These are phyloP conservation scores for Arabis alpina DNA, from an alignment of 345 rosid genomes.

Conservation along the genomic window DNA sequence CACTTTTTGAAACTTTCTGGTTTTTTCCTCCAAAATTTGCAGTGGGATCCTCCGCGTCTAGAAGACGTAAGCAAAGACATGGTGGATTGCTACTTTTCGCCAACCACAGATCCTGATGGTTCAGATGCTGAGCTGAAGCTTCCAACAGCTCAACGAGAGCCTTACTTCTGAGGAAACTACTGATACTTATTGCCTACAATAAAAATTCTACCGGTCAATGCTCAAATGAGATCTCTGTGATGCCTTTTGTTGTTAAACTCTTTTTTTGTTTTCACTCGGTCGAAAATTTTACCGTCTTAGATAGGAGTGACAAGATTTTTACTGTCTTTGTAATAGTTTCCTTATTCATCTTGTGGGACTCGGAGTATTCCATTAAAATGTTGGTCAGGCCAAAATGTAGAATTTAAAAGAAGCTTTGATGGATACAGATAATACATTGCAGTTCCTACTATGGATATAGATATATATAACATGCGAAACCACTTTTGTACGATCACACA, in stretches of 20 bases:
- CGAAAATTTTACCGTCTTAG: neutral
- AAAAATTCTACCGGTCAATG: neutral
- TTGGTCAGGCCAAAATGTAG: slow-evolving; percentile 2
- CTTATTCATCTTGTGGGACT: slow-evolving; percentile 4
- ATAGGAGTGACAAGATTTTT: slow-evolving; percentile 34
- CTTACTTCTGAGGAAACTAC: slow-evolving; percentile 41
- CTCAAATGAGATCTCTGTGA: slow-evolving; percentile 22
- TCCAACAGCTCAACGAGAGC: slow-evolving; percentile 82
- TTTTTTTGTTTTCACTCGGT: neutral
- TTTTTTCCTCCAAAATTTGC: slow-evolving; percentile 41
- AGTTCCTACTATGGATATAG: neutral
- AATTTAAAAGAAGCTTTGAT: slow-evolving; percentile 23
- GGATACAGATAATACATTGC: neutral
- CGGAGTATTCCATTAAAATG: slow-evolving; percentile 3
- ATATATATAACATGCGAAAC: neutral
- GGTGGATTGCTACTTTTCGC: slow-evolving; percentile 77
- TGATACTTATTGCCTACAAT: slow-evolving; percentile 15
- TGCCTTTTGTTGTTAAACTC: slow-evolving; percentile 33
- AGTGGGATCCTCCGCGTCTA: slow-evolving; percentile 87
- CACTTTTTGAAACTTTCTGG: neutral
- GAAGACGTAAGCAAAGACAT: slow-evolving; percentile 74
- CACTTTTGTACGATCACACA: too few species aligned
- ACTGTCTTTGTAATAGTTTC: neutral
- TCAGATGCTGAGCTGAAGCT: slow-evolving; percentile 75
- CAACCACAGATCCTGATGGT: slow-evolving; percentile 47